Base-by-base conservation (phyloP, 352 stramenopile genomes). In the Pythium aphanidermatum region DNA sequence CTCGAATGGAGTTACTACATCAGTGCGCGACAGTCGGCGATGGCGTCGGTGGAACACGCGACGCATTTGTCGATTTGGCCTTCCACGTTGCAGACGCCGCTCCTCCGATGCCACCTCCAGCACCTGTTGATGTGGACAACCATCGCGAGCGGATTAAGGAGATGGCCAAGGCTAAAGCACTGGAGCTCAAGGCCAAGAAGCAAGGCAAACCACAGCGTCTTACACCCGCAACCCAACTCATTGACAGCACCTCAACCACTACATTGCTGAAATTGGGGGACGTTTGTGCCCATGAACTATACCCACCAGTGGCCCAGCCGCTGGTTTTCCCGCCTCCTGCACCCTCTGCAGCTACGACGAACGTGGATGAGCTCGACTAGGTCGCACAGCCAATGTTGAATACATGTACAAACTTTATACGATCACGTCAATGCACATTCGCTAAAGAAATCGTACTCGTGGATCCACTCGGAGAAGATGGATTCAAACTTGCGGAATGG, bases 11-110 rank as follows among this genome's bases (percentile, higher is more conserved):
- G 36, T 49, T 89, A 12, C 51, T 89, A n/a, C 74, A 88, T 20
- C 70, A 89, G 62, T 92, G 80, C 37, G 80, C 76, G 3, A 79
- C 61, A 2, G 73, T 92, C 0, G 80, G 76, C 3, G 55, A 62
- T 13, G 65, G 57, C 1, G 52, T 38, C 2, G 45, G 49, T 14
- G 64, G 63, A 7, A 49, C 51, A 5, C 68, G 57, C 31, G 68
- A 85, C 21, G 46, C 60, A 3, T 86, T 89, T 24, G 74, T 89
- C 2, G 63, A 65, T 9, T 36, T 55, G 5, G 60, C 60, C 17
- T 86, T 79, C 52, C 60, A 60, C 16, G 41, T 63, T 16, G 35
- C 19, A 12, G 14, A 33, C 16, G 9, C 45, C 5, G 4, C 23
- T 4, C 1, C 30, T 11, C 5, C 16, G 5, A 8, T 44, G 28